Base-by-base conservation (phyloP, 352 stramenopile species). In the Thraustochytrium sp. region DNA sequence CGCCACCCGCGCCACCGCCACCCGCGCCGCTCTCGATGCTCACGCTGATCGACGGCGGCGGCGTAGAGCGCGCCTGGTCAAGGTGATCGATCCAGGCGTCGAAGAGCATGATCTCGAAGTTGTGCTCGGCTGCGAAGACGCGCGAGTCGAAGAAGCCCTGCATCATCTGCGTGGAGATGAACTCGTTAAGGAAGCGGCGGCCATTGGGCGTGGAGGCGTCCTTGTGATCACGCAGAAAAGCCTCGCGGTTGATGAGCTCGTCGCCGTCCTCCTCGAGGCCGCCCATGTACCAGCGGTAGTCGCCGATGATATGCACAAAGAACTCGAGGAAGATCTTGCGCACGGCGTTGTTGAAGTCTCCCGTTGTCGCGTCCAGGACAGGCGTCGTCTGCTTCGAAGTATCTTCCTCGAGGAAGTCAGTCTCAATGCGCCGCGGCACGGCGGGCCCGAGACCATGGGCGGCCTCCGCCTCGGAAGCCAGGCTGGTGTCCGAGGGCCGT, bases 91-190 rank as follows among this genome's bases (percentile, higher is more conserved):
- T 84, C 75, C 75, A 84, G 26, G 75, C 55, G 46, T 84, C 75
- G 34, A 84, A 84, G 61, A 84, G 61, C 75, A 84, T 84, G 26
- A 84, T 84, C 40, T 84, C 55, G 26, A 84, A 84, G 51, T 84
- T 84, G 40, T 54, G 54, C 36, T 84, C 75, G 29, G 75, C 55
- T 8, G 61, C 55, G 44, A 84, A 84, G 37, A 84, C 49, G 34
- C 61, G 54, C 21, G 53, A 49, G 18, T 84, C 75, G 38, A 84
- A 84, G 46, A 84, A 84, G 8, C 16, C 64, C 36, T 84, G 75
- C 55, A 84, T 73, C 75, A 84, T 84, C 36, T 84, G 75, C 34
- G 75, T 84, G 1, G 38, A 56, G 29, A 84, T n/a, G 59, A 84
- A 84, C 3, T 80, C 34, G 38, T 76, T 56, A 34, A 84, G 37